Evolutionary conservation across 1,139 yeast species (phyloP).

Genomic region (Yamadazyma triangularis): DNA sequence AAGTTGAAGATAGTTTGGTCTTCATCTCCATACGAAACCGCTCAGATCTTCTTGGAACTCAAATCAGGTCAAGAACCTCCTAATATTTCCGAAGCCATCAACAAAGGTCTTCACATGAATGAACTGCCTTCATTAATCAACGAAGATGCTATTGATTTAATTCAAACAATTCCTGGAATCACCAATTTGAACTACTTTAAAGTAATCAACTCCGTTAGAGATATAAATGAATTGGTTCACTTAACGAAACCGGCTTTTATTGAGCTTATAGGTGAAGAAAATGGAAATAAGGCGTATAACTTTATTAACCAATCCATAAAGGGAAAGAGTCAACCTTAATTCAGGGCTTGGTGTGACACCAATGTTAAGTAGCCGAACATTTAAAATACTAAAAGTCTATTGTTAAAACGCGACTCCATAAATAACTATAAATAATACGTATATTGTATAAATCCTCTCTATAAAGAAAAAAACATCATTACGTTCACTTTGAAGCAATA

Average conservation of each 20-base stretch:
- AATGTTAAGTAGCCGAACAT: too few species aligned
- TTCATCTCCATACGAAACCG: slow-evolving; percentile 87
- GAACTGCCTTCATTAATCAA: slow-evolving; percentile 51
- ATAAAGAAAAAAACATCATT: too few species aligned
- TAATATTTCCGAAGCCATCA: slow-evolving; percentile 62
- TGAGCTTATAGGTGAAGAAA: slow-evolving; percentile 61
- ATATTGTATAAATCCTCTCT: too few species aligned
- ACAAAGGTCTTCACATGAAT: slow-evolving; percentile 52
- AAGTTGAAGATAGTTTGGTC: slow-evolving; percentile 84
- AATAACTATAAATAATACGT: too few species aligned
- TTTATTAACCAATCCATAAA: too few species aligned
- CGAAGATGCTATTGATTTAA: slow-evolving; percentile 65
- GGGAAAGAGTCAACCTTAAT: too few species aligned
- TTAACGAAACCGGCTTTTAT: slow-evolving; percentile 47
- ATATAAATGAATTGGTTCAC: slow-evolving; percentile 50
- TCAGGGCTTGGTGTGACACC: too few species aligned
- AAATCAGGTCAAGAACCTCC: slow-evolving; percentile 80
- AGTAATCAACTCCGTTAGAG: slow-evolving; percentile 55
- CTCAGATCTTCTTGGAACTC: slow-evolving; percentile 75
- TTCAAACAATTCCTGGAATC: slow-evolving; percentile 83
- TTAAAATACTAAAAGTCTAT: too few species aligned
- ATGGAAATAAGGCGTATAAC: slow-evolving; percentile 55
- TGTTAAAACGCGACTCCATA: too few species aligned
- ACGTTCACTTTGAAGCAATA: too few species aligned
- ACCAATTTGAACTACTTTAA: slow-evolving; percentile 59